Evolutionary conservation across 2,329 filamentous ascomycete genomes (phyloP), one percentile per base, ranked within the genome.

Genomic region (Aspergillus vadensis): DNA sequence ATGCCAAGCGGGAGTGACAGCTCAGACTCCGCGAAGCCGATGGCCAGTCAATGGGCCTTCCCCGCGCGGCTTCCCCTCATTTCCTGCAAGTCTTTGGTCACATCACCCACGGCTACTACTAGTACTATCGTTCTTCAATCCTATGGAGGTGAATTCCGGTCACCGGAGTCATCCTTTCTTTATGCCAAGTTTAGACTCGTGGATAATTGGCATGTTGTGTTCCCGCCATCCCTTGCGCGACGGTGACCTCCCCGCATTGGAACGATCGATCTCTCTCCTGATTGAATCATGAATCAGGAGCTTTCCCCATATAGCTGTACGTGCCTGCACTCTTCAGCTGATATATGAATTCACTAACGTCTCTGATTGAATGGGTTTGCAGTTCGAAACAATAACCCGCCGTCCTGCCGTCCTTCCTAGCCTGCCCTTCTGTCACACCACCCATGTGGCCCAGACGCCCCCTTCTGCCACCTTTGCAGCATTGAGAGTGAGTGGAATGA

Each of bases 151-250:
- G 36, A 19, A 52, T 59, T 19, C 50, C 60, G 53, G 52, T 62
- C 6, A 50, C 38, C 56, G 51, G 59, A 55, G 54, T 57, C 54
- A 54, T 52, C 56, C 54, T 50, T 51, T 32, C 58, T 57, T 52
- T 25, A 38, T 36, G 43, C 44, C 38, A 27, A 36, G 23, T 30
- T 39, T 23, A 32, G 38, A 64, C 64, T 66, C 60, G 64, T 64
- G 64, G 64, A 66, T 61, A 60, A 64, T 61, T 60, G 59, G 30
- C 38, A 32, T 51, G 38, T 58, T 21, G 49, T 58, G 50, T 55
- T 44, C 39, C 53, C 53, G 25, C 41, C 53, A 59, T 57, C 58
- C 56, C 57, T 58, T 55, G 58, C 41, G 48, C 43, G 38, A 47
- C 41, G 38, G 32, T 50, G 62, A 56, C 61, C 59, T 61, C 59